Percentiles rank a stretch among this genome's conserved stretches.
Evolutionary conservation across 2,329 filamentous ascomycete genomes (phyloP).

Genomic region (Fusarium nodosum): DNA sequence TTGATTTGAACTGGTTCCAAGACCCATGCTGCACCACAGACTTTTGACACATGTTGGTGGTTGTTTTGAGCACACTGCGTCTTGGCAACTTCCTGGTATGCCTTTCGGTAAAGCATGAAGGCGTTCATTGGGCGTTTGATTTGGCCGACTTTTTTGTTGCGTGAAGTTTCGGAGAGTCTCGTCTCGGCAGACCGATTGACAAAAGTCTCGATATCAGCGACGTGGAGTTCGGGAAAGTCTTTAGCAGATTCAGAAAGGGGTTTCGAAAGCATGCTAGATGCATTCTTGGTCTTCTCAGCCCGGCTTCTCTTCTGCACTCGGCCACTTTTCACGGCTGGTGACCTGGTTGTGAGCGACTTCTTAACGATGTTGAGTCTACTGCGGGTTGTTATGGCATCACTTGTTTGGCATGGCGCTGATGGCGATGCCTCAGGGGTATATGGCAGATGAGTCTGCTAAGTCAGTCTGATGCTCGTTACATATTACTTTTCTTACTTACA

Average conservation of each 20-base stretch:
- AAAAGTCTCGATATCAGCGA: constrained; percentile 84
- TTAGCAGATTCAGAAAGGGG: constrained; percentile 80
- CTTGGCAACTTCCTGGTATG: constrained; percentile 89
- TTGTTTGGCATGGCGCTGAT: constrained; percentile 52
- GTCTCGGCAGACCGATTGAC: constrained; percentile 78
- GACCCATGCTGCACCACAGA: constrained; percentile 90
- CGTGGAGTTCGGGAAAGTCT: constrained; percentile 70
- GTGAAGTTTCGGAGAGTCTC: constrained; percentile 74
- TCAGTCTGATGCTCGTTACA: constrained; percentile 10
- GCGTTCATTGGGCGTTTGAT: constrained; percentile 96
- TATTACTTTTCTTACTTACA: constrained; percentile 26
- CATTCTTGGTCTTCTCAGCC: constrained; percentile 54
- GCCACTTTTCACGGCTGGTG: constrained; percentile 36
- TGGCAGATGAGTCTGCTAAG: constrained; percentile 33
- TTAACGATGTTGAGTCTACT: constrained; percentile 54
- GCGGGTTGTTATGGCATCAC: constrained; percentile 54
- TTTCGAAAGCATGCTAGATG: constrained; percentile 67
- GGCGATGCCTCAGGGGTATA: constrained; percentile 67
- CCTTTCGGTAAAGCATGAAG: constrained; percentile 97
- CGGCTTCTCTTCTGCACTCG: constrained; percentile 45
- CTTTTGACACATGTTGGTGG: constrained; percentile 89
- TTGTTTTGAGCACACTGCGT: constrained; percentile 86
- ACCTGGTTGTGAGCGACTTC: constrained; percentile 27
- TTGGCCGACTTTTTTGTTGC: constrained; percentile 78
- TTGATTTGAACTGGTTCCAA: constrained; percentile 81